A percentile compares a stretch with the other conserved stretches of the same genome.
Conservation (phyloP, 176 grass and related monocot species). For the Raddia guianensis region DNA sequence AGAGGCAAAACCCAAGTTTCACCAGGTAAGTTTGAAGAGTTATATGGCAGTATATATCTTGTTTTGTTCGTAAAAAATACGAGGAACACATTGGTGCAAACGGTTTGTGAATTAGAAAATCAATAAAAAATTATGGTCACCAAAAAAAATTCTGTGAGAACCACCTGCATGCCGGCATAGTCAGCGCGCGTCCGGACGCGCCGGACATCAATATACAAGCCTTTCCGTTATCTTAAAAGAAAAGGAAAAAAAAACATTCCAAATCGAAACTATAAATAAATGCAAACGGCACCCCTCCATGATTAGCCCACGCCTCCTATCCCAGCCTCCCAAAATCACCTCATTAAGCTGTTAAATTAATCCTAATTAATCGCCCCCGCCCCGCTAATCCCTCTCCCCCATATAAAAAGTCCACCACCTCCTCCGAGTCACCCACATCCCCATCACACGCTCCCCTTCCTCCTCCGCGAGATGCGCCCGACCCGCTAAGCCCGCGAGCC, state of each 20-base stretch:
- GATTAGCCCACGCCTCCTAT: not conserved
- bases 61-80: no score
- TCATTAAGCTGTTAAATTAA: not conserved
- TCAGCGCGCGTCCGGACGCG: no score
- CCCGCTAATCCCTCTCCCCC: constrained; percentile 39
- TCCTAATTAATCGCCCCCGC: constrained; percentile 3
- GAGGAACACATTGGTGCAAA: no score
- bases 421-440: constrained; percentile 10
- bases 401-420: constrained; percentile 47
- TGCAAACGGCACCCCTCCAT: not conserved
- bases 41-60: no score
- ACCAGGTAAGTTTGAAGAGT: no score
- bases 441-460: not conserved
- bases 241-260: constrained; percentile 25
- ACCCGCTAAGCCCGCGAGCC: not conserved
- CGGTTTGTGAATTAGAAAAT: no score
- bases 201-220: no score
- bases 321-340: constrained; percentile 36
- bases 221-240: no score
- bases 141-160: no score
- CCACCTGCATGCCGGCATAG: no score
- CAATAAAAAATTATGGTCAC: no score
- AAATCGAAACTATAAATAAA: constrained; percentile 44
- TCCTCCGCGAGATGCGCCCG: not conserved
- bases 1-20: no score